These are phyloP conservation scores for Cryoendolithus antarcticus DNA, from an alignment of 2,329 filamentous ascomycete species.

Conservation along the genomic window DNA sequence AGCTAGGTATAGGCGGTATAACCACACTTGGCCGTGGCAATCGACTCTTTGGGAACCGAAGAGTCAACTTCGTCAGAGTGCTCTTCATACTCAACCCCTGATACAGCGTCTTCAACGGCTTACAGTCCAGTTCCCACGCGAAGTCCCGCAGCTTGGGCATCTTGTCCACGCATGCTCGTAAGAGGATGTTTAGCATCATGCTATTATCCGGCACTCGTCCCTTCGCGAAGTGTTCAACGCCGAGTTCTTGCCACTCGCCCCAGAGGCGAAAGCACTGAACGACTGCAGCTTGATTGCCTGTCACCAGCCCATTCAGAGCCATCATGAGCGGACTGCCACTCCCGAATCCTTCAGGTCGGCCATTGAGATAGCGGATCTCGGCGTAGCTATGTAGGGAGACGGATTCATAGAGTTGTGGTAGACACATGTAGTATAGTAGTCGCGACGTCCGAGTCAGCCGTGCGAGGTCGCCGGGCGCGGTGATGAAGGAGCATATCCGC, in stretches of 20 bases:
- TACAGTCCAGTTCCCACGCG: constrained; percentile 50
- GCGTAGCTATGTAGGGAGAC: constrained; percentile 46
- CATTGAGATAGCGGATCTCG: constrained; percentile 45
- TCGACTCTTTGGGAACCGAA: constrained; percentile 44
- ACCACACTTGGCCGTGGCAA: constrained; percentile 44
- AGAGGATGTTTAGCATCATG: constrained; percentile 50
- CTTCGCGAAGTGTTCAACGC: constrained; percentile 45
- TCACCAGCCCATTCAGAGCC: constrained; percentile 50
- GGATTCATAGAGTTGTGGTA: constrained; percentile 47
- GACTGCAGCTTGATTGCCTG: constrained; percentile 39
- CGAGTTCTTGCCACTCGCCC: constrained; percentile 46
- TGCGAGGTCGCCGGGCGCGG: constrained; percentile 46
- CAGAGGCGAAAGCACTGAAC: constrained; percentile 40
- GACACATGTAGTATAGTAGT: constrained; percentile 51
- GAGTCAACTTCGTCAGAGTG: constrained; percentile 40
- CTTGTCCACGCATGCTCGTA: constrained; percentile 46
- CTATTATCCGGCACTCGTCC: constrained; percentile 50
- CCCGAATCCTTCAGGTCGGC: constrained; percentile 48
- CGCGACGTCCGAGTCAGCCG: constrained; percentile 48
- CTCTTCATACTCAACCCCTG: constrained; percentile 39
- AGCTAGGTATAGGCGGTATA: constrained; percentile 44
- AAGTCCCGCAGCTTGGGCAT: constrained; percentile 45
- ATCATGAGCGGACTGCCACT: constrained; percentile 51
- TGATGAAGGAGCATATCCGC: constrained; percentile 44
- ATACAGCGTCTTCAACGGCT: constrained; percentile 47